These are phyloP conservation scores for Bonia amplexicaulis DNA, from an alignment of 176 grass and related monocot species.

Conservation along the genomic window DNA sequence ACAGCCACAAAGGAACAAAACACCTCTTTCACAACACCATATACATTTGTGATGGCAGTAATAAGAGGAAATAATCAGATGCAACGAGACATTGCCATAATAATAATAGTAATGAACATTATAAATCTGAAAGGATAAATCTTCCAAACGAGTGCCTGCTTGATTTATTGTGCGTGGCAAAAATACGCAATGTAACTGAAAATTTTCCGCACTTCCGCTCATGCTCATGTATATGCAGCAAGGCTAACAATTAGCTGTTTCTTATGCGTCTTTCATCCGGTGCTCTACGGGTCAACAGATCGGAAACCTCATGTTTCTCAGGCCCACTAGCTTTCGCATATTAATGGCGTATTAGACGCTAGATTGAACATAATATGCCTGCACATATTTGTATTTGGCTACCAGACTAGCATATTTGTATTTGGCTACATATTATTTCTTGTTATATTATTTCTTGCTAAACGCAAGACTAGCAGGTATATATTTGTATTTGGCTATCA, in stretches of 20 bases:
- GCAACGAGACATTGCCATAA: not conserved
- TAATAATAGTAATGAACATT: not conserved
- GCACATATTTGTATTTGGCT: no score
- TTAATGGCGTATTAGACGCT: not conserved
- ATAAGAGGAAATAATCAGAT: not conserved
- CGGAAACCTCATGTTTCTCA: not conserved
- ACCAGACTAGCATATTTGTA: no score
- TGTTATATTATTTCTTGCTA: no score
- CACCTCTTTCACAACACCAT: not conserved
- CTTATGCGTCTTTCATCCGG: not conserved
- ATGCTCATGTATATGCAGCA: not conserved
- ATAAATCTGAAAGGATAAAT: not conserved
- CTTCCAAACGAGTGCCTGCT: not conserved
- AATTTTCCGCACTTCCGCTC: not conserved
- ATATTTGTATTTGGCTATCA: no score
- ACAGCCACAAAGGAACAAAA: not conserved
- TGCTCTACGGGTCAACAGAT: not conserved
- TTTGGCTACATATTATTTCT: no score
- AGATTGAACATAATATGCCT: not conserved
- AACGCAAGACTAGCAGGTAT: no score
- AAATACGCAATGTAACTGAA: not conserved
- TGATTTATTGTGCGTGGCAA: not conserved
- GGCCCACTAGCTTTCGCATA: not conserved
- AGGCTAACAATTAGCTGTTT: not conserved
- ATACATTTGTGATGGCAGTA: not conserved